These are phyloP conservation scores for Ogataea neopini DNA, from an alignment of 805 yeast genomes.

Conservation along the genomic window DNA sequence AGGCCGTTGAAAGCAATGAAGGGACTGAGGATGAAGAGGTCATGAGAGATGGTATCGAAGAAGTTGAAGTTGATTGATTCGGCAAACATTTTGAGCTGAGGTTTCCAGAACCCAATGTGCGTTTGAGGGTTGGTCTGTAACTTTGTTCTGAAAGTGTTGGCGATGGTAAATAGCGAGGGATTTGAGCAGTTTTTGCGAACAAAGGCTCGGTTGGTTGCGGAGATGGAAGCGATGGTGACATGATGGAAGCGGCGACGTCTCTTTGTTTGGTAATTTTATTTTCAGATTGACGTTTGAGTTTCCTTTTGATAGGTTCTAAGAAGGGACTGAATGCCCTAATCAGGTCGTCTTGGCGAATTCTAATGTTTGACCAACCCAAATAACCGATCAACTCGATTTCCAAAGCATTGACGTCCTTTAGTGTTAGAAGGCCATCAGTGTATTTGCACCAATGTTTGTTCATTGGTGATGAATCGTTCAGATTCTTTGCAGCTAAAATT, in stretches of 20 bases:
- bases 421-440: slow-evolving; percentile 78
- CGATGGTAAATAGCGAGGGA: slow-evolving; percentile 13
- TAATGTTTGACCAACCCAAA: slow-evolving; percentile 78
- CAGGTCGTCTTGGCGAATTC: slow-evolving; percentile 70
- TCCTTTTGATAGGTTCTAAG: slow-evolving; percentile 67
- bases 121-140: slow-evolving; percentile 10
- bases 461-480: slow-evolving; percentile 92
- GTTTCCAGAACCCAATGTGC: slow-evolving; percentile 16
- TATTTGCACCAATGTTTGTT: slow-evolving; percentile 96
- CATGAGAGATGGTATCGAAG: slow-evolving; percentile 31
- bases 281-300: slow-evolving; percentile 35
- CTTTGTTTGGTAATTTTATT: slow-evolving; percentile 17
- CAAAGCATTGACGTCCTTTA: slow-evolving; percentile 83
- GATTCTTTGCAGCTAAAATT: slow-evolving; percentile 86
- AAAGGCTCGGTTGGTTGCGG: slow-evolving; percentile 15
- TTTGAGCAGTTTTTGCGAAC: slow-evolving; percentile 14
- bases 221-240: slow-evolving; percentile 10
- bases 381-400: slow-evolving; percentile 84
- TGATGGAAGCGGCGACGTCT: slow-evolving; percentile 8
- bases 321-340: slow-evolving; percentile 71
- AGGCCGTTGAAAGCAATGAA: slow-evolving; percentile 38
- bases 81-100: slow-evolving; percentile 16
- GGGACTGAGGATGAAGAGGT: slow-evolving; percentile 40
- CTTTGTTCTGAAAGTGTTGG: slow-evolving; percentile 15
- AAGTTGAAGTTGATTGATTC: slow-evolving; percentile 15